phyloP scores from a whole-genome alignment of 805 yeast genomes.

The Kazachstania viticola region DNA sequence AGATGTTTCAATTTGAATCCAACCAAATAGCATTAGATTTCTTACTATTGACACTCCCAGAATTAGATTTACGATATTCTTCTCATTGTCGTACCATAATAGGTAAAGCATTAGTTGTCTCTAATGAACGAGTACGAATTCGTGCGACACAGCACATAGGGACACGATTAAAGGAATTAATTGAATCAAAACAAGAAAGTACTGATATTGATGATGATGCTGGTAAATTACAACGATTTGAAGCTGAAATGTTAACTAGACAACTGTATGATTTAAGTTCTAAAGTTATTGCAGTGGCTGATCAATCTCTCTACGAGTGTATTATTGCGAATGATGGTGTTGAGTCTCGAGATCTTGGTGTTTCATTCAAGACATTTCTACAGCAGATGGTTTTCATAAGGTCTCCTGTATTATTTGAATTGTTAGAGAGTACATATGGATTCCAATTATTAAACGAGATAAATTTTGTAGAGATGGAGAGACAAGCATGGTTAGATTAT shows the following conservation, averaged over 20 bases:
- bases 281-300: conserved; percentile 45
- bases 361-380: conserved; percentile 19
- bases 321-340: conserved; percentile 30
- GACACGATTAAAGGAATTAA: conserved; percentile 11
- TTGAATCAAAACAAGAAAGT: background rate
- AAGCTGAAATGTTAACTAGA: conserved; percentile 41
- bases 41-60: conserved; percentile 44
- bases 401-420: conserved; percentile 47
- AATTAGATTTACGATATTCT: conserved; percentile 46
- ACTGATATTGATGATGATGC: conserved; percentile 1
- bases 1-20: conserved; percentile 45
- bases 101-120: conserved; percentile 48
- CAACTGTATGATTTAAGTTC: conserved; percentile 59
- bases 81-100: conserved; percentile 61
- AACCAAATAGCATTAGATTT: conserved; percentile 39
- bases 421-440: conserved; percentile 58
- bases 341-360: conserved; percentile 12
- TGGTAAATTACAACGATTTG: conserved; percentile 5
- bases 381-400: conserved; percentile 40
- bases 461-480: conserved; percentile 52
- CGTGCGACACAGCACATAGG: conserved; percentile 47
- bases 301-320: conserved; percentile 43
- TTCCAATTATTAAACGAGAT: conserved; percentile 49
- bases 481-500: conserved; percentile 52
- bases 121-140: conserved; percentile 39